Percentiles rank a stretch among this genome's conserved stretches.
These are phyloP conservation scores for Emergomyces africanus DNA, from an alignment of 2,329 filamentous ascomycete genomes.

Conservation along the genomic window DNA sequence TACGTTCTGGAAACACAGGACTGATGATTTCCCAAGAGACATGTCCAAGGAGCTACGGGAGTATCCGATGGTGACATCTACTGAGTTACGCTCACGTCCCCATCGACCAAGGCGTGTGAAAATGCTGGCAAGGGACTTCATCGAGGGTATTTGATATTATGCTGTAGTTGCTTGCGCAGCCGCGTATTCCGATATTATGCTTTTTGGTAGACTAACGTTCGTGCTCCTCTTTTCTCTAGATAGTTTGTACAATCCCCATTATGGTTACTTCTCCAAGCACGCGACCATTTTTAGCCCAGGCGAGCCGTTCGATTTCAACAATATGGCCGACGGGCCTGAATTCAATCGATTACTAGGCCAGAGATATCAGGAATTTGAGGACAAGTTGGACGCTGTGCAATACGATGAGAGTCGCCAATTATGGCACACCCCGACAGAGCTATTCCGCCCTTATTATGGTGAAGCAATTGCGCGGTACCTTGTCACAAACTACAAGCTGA, in stretches of 20 bases:
- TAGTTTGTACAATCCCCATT: conserved; percentile 85
- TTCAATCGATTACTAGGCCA: conserved; percentile 67
- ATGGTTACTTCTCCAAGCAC: conserved; percentile 94
- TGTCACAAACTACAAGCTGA: conserved; percentile 89
- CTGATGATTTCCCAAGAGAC: conserved; percentile 60
- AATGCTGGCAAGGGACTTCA: conserved; percentile 96
- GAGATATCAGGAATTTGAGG: conserved; percentile 83
- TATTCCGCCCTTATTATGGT: conserved; percentile 93
- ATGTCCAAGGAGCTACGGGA: conserved; percentile 65
- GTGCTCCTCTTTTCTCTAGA: conserved; percentile 40
- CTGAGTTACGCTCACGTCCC: conserved; percentile 56
- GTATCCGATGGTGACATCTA: conserved; percentile 76
- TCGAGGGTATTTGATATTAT: conserved; percentile 55
- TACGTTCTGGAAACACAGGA: conserved; percentile 77
- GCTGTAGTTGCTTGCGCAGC: not conserved
- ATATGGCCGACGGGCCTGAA: conserved; percentile 67
- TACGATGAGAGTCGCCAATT: conserved; percentile 71
- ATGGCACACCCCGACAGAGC: conserved; percentile 96
- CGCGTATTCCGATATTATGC: not conserved
- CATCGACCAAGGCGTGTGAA: conserved; percentile 79
- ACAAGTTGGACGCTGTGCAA: conserved; percentile 61
- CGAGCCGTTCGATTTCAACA: conserved; percentile 77
- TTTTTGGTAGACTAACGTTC: conserved; percentile 3
- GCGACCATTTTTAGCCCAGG: conserved; percentile 92
- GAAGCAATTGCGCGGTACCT: conserved; percentile 95